Evolutionary conservation across 257 asterid species (phyloP).

Genomic region (Jacaranda copaia): DNA sequence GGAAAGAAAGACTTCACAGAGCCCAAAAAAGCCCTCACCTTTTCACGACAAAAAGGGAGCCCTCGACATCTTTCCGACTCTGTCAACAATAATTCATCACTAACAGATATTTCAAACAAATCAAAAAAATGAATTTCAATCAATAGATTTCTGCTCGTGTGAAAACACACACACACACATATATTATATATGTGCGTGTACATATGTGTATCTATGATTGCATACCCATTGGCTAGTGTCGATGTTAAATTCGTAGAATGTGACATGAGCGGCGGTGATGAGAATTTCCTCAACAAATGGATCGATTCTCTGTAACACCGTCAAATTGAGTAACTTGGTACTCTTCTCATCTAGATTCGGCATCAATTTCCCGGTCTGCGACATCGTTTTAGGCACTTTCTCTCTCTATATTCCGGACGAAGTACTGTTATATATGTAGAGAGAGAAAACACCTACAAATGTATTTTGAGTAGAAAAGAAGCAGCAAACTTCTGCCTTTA

Average conservation of each 20-base stretch:
- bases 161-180: neutral
- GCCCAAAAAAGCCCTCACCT: constrained; percentile 53
- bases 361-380: constrained; percentile 67
- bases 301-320: constrained; percentile 89
- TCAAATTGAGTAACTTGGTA: constrained; percentile 75
- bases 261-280: constrained; percentile 81
- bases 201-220: neutral
- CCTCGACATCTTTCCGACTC: constrained; percentile 97
- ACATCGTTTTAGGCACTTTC: constrained; percentile 38
- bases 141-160: neutral
- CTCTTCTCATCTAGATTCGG: constrained; percentile 80
- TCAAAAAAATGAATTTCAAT: constrained; percentile 15
- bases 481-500: neutral
- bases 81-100: constrained; percentile 40
- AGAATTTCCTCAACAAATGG: constrained; percentile 81
- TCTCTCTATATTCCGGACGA: constrained; percentile 19
- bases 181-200: neutral
- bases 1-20: constrained; percentile 12
- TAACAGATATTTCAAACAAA: constrained; percentile 13
- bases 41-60: constrained; percentile 89
- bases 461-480: neutral
- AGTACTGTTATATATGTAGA: constrained; percentile 14
- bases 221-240: constrained; percentile 85
- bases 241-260: constrained; percentile 70
- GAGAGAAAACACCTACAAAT: constrained; percentile 21